Evolutionary conservation across 352 stramenopile species (phyloP), one percentile per base, ranked within the genome.

Genomic region (Phytophthora ohioensis): DNA sequence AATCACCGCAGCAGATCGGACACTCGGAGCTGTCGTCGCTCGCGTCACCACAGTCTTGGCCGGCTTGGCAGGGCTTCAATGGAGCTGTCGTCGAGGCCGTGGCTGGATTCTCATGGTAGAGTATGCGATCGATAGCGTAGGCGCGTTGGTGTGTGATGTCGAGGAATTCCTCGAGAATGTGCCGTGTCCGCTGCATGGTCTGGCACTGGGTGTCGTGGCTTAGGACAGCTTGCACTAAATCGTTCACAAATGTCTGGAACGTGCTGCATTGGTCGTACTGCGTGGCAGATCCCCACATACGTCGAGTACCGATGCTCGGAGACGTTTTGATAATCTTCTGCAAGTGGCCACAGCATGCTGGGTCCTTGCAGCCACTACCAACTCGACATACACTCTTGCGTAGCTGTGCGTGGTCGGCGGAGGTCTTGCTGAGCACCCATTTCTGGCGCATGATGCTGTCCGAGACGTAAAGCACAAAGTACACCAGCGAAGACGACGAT

Each of bases 401-500:
- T 9, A 94, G 73, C 35, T 77, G 64, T 10, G 76, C 41, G 60
- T 86, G 76, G 43, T 93, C 82, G 54, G 27, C 57, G 1, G 74
- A 79, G 6, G 75, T 78, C 61, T 92, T 94, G 52, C 53, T 63
- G 55, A 93, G 56, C 38, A 93, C 85, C 84, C 84, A 95, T 52
- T 90, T 91, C 62, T 89, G 81, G 46, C 69, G 74, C 55, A 90
- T 75, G 34, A 84, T 69, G 46, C 71, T 79, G 71, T 95, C 84
- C n/a, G 80, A 90, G 49, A 95, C 81, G 71, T 92, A 95, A 13
- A 93, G 32, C 21, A 95, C 85, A 32, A 92, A 89, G 53, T 81
- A 64, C 39, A 62, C 35, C 4, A 36, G 64, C 30, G 43, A 75
- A 32, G 64, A 66, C 47, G 60, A 61, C 9, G 41, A 32, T 48